phyloP scores from a whole-genome alignment of 2,329 filamentous ascomycete genomes.

The Fusarium chlamydosporum region DNA sequence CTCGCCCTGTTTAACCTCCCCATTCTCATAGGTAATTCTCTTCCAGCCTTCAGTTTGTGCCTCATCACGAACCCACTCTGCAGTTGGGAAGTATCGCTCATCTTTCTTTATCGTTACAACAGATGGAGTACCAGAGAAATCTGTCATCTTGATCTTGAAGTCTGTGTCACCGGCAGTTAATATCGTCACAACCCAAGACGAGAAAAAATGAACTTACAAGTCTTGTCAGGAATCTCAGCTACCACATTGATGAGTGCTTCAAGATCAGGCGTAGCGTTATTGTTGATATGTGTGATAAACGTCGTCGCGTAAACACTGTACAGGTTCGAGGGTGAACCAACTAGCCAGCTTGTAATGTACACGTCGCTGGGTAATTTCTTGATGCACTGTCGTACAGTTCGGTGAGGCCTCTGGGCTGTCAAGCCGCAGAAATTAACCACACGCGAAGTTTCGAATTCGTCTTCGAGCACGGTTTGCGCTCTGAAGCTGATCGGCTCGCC shows the following conservation, averaged over 20 bases:
- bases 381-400: conserved; percentile 96
- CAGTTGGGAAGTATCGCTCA: conserved; percentile 88
- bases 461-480: conserved; percentile 86
- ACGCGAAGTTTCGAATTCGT: conserved; percentile 91
- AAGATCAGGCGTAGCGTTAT: conserved; percentile 84
- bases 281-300: conserved; percentile 97
- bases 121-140: conserved; percentile 97
- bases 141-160: conserved; percentile 98
- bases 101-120: conserved; percentile 99
- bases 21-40: conserved; percentile 72
- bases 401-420: conserved; percentile 91
- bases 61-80: conserved; percentile 76
- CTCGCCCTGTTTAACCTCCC: conserved; percentile 67
- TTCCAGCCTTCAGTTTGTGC: conserved; percentile 72
- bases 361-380: conserved; percentile 97
- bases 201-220: conserved; percentile 69
- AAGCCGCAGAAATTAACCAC: conserved; percentile 96
- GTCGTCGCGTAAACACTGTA: conserved; percentile 96
- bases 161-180: conserved; percentile 62
- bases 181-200: accelerated
- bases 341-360: conserved; percentile 88
- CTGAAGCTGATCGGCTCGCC: conserved; percentile 82
- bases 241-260: conserved; percentile 85
- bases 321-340: conserved; percentile 86
- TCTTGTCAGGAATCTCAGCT: conserved; percentile 92